Percentiles rank a stretch among this genome's conserved stretches.
These are phyloP conservation scores for Magnolia sinica DNA, from an alignment of 164 flowering plant species.

Conservation along the genomic window DNA sequence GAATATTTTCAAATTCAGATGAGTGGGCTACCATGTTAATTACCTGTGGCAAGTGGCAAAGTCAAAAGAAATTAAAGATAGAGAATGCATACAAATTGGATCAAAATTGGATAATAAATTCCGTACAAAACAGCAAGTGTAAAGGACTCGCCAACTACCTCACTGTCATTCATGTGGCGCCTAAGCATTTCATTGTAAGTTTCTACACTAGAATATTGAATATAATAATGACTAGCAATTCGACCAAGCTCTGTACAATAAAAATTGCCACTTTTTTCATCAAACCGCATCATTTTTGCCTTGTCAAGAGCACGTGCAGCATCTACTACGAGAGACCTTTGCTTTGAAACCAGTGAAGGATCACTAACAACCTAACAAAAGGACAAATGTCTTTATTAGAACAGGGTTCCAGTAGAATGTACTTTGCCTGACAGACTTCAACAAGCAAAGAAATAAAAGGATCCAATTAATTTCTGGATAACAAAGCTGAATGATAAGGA, in stretches of 20 bases:
- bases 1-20: conserved; percentile 97
- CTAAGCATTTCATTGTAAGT: conserved; percentile 94
- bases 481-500: background rate
- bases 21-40: conserved; percentile 98
- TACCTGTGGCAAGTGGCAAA: conserved; percentile 43
- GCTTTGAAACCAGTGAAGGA: conserved; percentile 84
- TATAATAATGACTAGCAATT: conserved; percentile 97
- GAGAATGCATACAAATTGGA: background rate
- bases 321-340: conserved; percentile 80
- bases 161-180: conserved; percentile 94
- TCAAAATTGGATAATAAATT: background rate
- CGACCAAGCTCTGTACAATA: conserved; percentile 99
- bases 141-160: conserved; percentile 41
- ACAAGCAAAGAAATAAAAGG: background rate
- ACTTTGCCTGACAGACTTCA: background rate
- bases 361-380: conserved; percentile 76
- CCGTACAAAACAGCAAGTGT: background rate
- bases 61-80: background rate
- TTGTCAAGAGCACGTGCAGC: conserved; percentile 98
- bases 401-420: background rate
- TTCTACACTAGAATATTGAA: conserved; percentile 95
- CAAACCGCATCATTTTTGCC: conserved; percentile 99
- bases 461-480: background rate
- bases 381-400: background rate
- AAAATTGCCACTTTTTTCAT: conserved; percentile 99